Percentiles rank a stretch among this genome's conserved stretches.
These are phyloP conservation scores for Amanita pseudoporphyria DNA, from an alignment of 768 basidiomycete genomes.

Conservation along the genomic window DNA sequence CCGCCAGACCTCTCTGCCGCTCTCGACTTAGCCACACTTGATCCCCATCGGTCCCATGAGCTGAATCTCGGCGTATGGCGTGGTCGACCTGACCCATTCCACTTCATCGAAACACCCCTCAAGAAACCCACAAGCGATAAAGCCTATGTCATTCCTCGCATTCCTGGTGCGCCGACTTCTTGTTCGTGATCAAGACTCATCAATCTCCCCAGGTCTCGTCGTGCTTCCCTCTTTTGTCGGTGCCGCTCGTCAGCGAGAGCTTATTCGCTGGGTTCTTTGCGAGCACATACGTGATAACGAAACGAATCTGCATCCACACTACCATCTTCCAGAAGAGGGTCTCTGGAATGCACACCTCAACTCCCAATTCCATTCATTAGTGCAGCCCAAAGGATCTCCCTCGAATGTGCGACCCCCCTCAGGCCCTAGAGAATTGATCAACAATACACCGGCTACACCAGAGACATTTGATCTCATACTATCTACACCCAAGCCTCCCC, in stretches of 20 bases:
- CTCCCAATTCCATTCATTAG: constrained; percentile 21
- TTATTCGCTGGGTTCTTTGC: constrained; percentile 64
- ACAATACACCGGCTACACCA: constrained; percentile 60
- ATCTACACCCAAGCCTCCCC: constrained; percentile 47
- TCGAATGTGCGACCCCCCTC: constrained; percentile 14
- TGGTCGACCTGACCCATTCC: constrained; percentile 30
- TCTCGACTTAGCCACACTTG: constrained; percentile 53
- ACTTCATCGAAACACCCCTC: constrained; percentile 21
- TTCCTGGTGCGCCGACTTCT: constrained; percentile 39
- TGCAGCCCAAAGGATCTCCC: constrained; percentile 37
- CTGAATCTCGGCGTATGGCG: constrained; percentile 36
- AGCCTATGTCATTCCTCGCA: constrained; percentile 39
- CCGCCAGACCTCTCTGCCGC: constrained; percentile 64
- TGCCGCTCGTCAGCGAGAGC: constrained; percentile 48
- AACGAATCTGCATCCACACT: constrained; percentile 87
- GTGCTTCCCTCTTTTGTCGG: constrained; percentile 71
- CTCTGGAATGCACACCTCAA: constrained; percentile 62
- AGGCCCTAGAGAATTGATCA: constrained; percentile 59
- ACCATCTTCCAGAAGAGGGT: constrained; percentile 61
- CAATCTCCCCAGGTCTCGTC: constrained; percentile 56
- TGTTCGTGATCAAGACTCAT: background rate
- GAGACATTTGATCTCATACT: constrained; percentile 45
- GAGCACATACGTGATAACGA: constrained; percentile 74
- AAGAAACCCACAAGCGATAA: no score
- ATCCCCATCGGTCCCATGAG: constrained; percentile 30